phyloP scores from a whole-genome alignment of 2,329 filamentous ascomycete species.

The Fonsecaea pedrosoi region DNA sequence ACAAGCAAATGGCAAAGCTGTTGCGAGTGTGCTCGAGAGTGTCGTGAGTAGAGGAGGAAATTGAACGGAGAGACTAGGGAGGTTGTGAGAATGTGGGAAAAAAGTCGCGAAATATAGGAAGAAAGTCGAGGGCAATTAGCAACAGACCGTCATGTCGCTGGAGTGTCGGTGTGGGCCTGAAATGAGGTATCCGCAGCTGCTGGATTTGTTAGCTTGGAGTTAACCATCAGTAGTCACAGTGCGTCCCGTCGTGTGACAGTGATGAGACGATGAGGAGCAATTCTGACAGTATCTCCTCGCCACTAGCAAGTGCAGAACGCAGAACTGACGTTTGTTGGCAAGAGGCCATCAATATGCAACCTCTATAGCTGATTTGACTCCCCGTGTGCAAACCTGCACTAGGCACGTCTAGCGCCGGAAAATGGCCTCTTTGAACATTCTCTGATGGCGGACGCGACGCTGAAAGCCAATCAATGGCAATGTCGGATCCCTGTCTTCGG shows the following conservation, averaged over 20 bases:
- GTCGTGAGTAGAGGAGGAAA: conserved; percentile 20
- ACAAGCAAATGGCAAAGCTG: conserved; percentile 10
- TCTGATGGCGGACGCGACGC: not conserved
- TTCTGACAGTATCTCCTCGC: conserved; percentile 1
- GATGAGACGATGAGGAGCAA: conserved; percentile 2
- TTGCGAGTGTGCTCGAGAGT: conserved; percentile 5
- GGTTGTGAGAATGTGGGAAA: not conserved
- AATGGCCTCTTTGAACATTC: conserved; percentile 23
- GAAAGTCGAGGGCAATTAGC: not conserved
- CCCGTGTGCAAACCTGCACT: not conserved
- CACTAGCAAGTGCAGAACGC: not conserved
- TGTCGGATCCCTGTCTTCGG: not conserved
- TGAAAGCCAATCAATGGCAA: conserved; percentile 3
- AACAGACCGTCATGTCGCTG: conserved; percentile 37
- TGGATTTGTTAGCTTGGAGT: not conserved
- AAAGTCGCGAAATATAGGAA: not conserved
- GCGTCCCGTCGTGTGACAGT: not conserved
- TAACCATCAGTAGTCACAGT: not conserved
- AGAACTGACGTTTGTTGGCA: conserved; percentile 17
- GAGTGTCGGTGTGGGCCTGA: not conserved
- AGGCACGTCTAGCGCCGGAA: conserved; percentile 12
- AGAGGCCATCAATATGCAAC: not conserved
- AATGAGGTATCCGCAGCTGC: not conserved
- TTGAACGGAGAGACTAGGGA: conserved; percentile 12
- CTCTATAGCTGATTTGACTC: not conserved